Conservation (phyloP, 148 eudicot species). For the Cornus suecica region DNA sequence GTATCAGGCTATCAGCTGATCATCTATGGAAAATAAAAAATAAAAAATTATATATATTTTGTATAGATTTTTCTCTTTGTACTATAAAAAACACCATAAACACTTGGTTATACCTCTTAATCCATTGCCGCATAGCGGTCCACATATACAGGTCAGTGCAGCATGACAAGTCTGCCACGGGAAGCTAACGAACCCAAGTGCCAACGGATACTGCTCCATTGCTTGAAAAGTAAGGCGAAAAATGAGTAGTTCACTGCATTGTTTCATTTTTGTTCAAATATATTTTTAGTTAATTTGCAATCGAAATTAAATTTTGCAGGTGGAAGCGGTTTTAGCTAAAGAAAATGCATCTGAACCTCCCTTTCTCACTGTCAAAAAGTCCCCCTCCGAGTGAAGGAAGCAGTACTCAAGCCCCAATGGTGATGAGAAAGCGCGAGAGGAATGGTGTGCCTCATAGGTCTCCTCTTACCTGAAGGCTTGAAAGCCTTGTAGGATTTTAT, state of each 20-base stretch:
- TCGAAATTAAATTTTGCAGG: slow-evolving; percentile 21
- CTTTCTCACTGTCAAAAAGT: slow-evolving; percentile 20
- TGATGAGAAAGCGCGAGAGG: slow-evolving; percentile 21
- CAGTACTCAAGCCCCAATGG: not conserved
- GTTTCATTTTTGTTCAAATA: not conserved
- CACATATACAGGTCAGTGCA: slow-evolving; percentile 15
- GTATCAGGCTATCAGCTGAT: too few relatives aligned
- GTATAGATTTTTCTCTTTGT: not conserved
- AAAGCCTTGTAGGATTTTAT: too few relatives aligned
- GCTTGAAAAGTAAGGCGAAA: slow-evolving; percentile 31
- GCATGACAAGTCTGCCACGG: slow-evolving; percentile 32
- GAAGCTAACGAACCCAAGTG: slow-evolving; percentile 24
- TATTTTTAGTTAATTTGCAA: too few relatives aligned
- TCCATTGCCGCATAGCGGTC: slow-evolving; percentile 33
- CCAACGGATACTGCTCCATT: slow-evolving; percentile 35
- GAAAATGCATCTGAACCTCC: slow-evolving; percentile 15
- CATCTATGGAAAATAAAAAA: too few relatives aligned
- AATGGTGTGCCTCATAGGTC: slow-evolving; percentile 40
- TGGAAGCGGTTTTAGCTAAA: slow-evolving; percentile 27
- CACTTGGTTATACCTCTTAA: slow-evolving; percentile 36
- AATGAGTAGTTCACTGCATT: not conserved
- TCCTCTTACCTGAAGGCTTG: slow-evolving; percentile 28
- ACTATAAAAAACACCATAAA: slow-evolving; percentile 48
- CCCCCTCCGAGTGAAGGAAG: not conserved
- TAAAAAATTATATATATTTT: too few relatives aligned